Conservation (phyloP, 768 basidiomycete species). For the Naganishia antarctica region DNA sequence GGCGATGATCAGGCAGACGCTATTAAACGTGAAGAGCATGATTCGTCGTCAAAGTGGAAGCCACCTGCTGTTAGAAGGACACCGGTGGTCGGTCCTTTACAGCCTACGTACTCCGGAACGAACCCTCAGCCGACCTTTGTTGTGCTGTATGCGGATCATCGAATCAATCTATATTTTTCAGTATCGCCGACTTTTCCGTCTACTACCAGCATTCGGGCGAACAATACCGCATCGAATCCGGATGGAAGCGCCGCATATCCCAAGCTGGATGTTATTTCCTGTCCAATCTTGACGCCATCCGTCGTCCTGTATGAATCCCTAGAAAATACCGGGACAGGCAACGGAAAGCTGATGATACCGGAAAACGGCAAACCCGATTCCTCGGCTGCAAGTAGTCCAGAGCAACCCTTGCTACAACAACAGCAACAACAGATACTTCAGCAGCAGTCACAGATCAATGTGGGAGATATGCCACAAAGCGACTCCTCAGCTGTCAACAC, state of each 20-base stretch:
- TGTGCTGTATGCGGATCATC: conserved; percentile 16
- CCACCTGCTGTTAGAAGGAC: neutral
- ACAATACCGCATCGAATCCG: neutral
- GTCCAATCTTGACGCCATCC: conserved; percentile 20
- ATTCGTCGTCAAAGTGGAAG: neutral
- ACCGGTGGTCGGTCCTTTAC: neutral
- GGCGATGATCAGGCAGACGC: neutral
- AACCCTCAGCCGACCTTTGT: conserved; percentile 10
- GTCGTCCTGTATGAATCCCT: conserved; percentile 7
- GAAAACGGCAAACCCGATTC: conserved; percentile 15
- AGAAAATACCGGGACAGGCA: neutral
- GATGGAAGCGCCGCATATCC: neutral
- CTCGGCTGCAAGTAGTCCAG: conserved; percentile 16
- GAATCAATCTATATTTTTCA: conserved; percentile 21
- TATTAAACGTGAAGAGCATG: neutral
- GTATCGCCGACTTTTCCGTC: conserved; percentile 5
- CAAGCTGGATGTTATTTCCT: conserved; percentile 16
- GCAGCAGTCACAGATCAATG: conserved; percentile 10
- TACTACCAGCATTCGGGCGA: conserved; percentile 1
- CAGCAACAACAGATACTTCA: conserved; percentile 17
- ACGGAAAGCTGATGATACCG: neutral
- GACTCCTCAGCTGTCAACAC: neutral
- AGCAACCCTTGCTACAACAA: conserved; percentile 12
- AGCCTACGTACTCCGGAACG: neutral
- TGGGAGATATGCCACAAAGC: neutral